Percentiles rank a stretch among this genome's conserved stretches.
Conservation (phyloP, 345 rosid species). For the Moricandia arvensis region DNA sequence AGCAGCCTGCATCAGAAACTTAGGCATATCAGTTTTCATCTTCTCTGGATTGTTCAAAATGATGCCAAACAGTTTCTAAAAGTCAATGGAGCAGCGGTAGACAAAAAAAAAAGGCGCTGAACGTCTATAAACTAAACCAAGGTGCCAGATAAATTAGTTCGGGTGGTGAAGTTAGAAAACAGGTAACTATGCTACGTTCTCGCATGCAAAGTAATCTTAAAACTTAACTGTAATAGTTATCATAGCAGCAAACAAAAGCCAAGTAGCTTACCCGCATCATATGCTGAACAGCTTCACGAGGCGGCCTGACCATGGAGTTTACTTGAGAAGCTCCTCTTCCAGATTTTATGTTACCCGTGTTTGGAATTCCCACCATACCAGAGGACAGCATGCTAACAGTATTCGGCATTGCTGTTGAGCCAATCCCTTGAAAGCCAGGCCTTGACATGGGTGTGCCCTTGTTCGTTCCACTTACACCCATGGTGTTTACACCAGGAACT, state of each 20-base stretch:
- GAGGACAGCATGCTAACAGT: constrained; percentile 68
- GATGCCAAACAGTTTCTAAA: constrained; percentile 44
- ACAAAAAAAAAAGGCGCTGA: constrained; percentile 9
- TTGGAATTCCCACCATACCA: constrained; percentile 67
- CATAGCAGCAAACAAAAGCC: constrained; percentile 14
- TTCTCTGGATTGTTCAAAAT: constrained; percentile 50
- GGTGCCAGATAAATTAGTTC: constrained; percentile 9
- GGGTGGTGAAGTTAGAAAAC: background rate
- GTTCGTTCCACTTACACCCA: constrained; percentile 64
- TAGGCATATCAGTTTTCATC: constrained; percentile 52
- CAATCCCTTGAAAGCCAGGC: constrained; percentile 77
- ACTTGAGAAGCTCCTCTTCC: constrained; percentile 72
- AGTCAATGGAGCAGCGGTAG: constrained; percentile 15
- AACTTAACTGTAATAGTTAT: background rate
- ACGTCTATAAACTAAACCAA: constrained; percentile 20
- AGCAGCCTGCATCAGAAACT: constrained; percentile 70
- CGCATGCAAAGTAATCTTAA: constrained; percentile 1
- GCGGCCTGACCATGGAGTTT: constrained; percentile 70
- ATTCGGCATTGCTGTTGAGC: constrained; percentile 65
- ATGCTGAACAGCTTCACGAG: constrained; percentile 77
- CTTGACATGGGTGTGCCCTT: constrained; percentile 73
- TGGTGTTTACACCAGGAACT: constrained; percentile 68
- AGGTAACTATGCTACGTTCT: constrained; percentile 5
- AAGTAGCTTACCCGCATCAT: constrained; percentile 63
- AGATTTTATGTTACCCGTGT: constrained; percentile 60